These are phyloP conservation scores for Termitomyces sp. DNA, from an alignment of 768 basidiomycete genomes.

Conservation along the genomic window DNA sequence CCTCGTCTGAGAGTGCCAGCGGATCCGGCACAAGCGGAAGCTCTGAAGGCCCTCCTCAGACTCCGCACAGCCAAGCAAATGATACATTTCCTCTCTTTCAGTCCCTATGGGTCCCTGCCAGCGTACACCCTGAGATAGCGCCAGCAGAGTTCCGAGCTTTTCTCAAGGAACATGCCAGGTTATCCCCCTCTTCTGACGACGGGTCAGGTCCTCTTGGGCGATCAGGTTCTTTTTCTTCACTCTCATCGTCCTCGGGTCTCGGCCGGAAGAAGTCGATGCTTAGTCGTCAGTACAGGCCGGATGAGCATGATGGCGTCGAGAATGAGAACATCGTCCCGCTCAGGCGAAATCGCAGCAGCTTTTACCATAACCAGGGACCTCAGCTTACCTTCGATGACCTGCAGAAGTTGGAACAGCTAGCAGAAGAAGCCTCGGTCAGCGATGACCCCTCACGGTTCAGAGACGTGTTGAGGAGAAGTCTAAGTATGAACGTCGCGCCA, in stretches of 20 bases:
- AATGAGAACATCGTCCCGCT: conserved; percentile 64
- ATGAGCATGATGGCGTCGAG: conserved; percentile 72
- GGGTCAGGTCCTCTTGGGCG: conserved; percentile 30
- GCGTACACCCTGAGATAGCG: conserved; percentile 95
- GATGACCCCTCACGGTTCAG: conserved; percentile 80
- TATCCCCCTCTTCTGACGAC: conserved; percentile 51
- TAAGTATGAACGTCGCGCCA: conserved; percentile 83
- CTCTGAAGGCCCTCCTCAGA: conserved; percentile 19
- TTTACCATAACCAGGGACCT: conserved; percentile 67
- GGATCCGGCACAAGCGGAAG: conserved; percentile 17
- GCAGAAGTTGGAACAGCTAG: conserved; percentile 91
- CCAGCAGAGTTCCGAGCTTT: conserved; percentile 95
- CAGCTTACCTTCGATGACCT: conserved; percentile 91
- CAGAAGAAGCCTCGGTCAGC: conserved; percentile 82
- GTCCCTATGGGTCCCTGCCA: conserved; percentile 86
- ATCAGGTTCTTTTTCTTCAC: conserved; percentile 42
- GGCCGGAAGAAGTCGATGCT: conserved; percentile 91
- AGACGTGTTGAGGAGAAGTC: conserved; percentile 76
- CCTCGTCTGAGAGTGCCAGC: conserved; percentile 24
- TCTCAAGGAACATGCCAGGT: conserved; percentile 86
- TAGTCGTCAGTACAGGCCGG: conserved; percentile 86
- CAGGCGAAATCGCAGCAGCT: conserved; percentile 63
- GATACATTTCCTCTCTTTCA: conserved; percentile 85
- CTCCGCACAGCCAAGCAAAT: conserved; percentile 44
- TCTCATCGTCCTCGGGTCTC: conserved; percentile 45